Evolutionary conservation across 495 filamentous ascomycete species (phyloP), one percentile per base, ranked within the genome.

Genomic region (Alectoria sarmentosa): DNA sequence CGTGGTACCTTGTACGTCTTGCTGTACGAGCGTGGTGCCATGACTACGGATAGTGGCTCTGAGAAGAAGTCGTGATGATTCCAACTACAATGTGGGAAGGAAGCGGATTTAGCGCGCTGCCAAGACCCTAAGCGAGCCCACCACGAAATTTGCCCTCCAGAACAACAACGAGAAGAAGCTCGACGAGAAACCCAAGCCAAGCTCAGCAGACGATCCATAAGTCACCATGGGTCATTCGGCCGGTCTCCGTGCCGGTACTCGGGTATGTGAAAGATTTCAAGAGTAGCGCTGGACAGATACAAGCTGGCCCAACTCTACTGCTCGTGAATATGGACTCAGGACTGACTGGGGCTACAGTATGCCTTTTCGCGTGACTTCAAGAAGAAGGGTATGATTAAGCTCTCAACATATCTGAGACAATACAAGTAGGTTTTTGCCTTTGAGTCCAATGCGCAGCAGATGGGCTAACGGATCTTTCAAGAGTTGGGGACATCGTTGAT

Each of bases 1-100:
- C 85, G 82, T 73, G 91, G 88, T 82, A 96, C 89, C 87, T 95
- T 96, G 80, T 95, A 93, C 85, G 94, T 98, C 90, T 98, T 98
- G 77, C 89, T 92, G 84, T 96, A 97, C 67, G 85, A 85, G 66
- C 83, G 83, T 78, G 79, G 82, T 69, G 81, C 81, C 81, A 83
- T 84, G 69, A 73, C 77, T 81, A 78, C 73, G 34, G 44, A 72
- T 77, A 74, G 76, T 71, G 75, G 61, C 42, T 44, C 69, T 72
- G 62, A 66, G 72, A n/a, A 48, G n/a, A 17, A 49, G 28, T 15
- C 17, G 30, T 28, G 2, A 32, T 8, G 26, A 1, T 21, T 34
- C 32, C 26, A 4, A 34, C 28, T 55, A 19, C 52, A 55, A 34
- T 55, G 52, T 55, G 52, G 52, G 52, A 55, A 55, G 15, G 30